Conservation (phyloP, 169 alveolate species). For the Besnoitia besnoiti region DNA sequence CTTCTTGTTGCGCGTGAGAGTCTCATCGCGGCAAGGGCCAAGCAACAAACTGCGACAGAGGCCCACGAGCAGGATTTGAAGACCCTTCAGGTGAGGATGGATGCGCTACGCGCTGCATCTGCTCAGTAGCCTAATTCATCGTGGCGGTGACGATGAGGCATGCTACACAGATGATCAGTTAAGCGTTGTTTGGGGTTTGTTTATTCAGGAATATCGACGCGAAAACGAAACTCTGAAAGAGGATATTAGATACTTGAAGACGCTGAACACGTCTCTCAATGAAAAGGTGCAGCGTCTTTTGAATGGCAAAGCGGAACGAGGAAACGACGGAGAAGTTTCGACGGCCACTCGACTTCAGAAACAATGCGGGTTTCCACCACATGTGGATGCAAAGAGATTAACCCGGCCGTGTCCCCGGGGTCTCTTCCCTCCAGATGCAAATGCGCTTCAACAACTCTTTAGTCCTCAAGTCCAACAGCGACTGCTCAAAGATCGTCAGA, state of each 20-base stretch:
- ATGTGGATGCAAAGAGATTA: not conserved
- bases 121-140: not conserved
- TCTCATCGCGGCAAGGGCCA: constrained; percentile 30
- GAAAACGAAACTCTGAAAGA: constrained; percentile 19
- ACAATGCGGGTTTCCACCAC: not conserved
- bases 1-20: constrained; percentile 45
- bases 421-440: not conserved
- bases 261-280: constrained; percentile 27
- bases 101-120: not conserved
- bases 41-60: constrained; percentile 38
- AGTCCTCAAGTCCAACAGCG: constrained; percentile 29
- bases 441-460: not conserved
- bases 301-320: not conserved
- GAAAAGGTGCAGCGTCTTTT: constrained; percentile 35
- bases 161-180: not conserved
- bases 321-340: not conserved
- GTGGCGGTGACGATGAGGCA: too few species aligned
- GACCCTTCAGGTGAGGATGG: constrained; percentile 37
- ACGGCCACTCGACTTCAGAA: not conserved
- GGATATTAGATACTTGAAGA: constrained; percentile 29
- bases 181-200: not conserved
- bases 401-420: not conserved
- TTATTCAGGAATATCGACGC: constrained; percentile 16
- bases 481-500: constrained; percentile 1
- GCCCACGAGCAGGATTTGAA: constrained; percentile 48